phyloP scores from a whole-genome alignment of 768 basidiomycete genomes.

The Leccinellum luteum region DNA sequence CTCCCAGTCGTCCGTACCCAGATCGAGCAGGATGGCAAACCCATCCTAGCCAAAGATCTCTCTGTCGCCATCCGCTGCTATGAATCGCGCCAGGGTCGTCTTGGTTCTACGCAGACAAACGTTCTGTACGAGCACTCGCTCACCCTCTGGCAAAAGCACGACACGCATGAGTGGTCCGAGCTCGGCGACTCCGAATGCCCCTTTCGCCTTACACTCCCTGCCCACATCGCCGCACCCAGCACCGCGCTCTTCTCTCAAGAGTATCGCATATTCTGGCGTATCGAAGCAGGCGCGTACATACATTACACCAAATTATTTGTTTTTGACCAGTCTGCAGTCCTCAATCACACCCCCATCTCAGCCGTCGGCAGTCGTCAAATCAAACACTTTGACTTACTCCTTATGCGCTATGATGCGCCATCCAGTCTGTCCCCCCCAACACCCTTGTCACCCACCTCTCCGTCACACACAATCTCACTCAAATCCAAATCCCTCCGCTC shows the following conservation, averaged over 20 bases:
- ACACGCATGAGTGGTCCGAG: constrained; percentile 52
- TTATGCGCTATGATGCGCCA: constrained; percentile 69
- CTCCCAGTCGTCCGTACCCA: constrained; percentile 63
- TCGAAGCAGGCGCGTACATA: constrained; percentile 69
- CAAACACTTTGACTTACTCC: constrained; percentile 67
- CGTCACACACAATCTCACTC: constrained; percentile 38
- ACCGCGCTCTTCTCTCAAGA: constrained; percentile 67
- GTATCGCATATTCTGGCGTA: constrained; percentile 77
- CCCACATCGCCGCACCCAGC: constrained; percentile 60
- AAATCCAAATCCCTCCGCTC: constrained; percentile 58
- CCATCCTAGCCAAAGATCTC: constrained; percentile 62
- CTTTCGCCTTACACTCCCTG: constrained; percentile 69
- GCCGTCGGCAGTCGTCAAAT: constrained; percentile 67
- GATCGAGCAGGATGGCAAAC: constrained; percentile 67
- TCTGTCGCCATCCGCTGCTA: constrained; percentile 81
- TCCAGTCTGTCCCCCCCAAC: constrained; percentile 36
- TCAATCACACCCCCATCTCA: constrained; percentile 62
- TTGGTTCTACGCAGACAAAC: constrained; percentile 57
- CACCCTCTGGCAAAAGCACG: constrained; percentile 67
- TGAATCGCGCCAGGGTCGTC: constrained; percentile 66
- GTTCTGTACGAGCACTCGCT: constrained; percentile 66
- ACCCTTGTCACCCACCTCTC: constrained; percentile 34
- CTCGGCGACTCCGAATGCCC: constrained; percentile 66
- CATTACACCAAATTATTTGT: constrained; percentile 1
- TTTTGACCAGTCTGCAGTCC: constrained; percentile 43